Base-by-base conservation (phyloP, 345 rosid genomes). In the Pistacia integerrima region DNA sequence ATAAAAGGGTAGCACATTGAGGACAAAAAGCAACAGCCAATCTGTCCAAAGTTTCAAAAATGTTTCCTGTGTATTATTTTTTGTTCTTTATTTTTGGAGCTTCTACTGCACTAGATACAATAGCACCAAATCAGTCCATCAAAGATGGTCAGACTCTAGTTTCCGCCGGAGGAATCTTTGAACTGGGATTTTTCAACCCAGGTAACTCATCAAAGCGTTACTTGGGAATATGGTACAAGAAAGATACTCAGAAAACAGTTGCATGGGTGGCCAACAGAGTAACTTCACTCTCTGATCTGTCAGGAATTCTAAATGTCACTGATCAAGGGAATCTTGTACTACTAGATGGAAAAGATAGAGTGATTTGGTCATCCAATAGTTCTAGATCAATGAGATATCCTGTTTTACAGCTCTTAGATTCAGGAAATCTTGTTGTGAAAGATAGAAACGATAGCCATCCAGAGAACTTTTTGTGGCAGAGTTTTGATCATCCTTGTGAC, bases 371-470 rank as follows among this genome's bases (percentile, higher is more conserved):
- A 18, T 67, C 84, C 13, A 82, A 74, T 49, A 64, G 52, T 55
- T 80, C 86, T 11, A 44, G 1, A 11, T 59, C 76, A 8, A 52
- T 30, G 65, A 7, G 30, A n/a, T 69, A 46, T 60, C 84, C 84
- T 28, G 78, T 82, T 62, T 61, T 81, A 25, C 87, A 85, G 80
- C 63, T 87, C 68, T 52, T 87, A 67, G 86, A 83, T 18, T 62
- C 88, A 1, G 90, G 92, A 59, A 87, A 88, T 65, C 82, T 88
- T 11, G 86, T 87, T 10, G 74, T 88, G 22, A 85, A 72, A 75
- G 82, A 75, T 13, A 71, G 59, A 54, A 76, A 66, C 33, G 54
- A 49, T 36, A 17, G 48, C 5, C 20, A 48, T 46, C 57, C 48
- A 62, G 67, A 49, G 11, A 67, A 58, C 35, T 62, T 59, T 77